Base-by-base conservation (phyloP, 2,329 filamentous ascomycete species). In the Ceratocystis colombiana region DNA sequence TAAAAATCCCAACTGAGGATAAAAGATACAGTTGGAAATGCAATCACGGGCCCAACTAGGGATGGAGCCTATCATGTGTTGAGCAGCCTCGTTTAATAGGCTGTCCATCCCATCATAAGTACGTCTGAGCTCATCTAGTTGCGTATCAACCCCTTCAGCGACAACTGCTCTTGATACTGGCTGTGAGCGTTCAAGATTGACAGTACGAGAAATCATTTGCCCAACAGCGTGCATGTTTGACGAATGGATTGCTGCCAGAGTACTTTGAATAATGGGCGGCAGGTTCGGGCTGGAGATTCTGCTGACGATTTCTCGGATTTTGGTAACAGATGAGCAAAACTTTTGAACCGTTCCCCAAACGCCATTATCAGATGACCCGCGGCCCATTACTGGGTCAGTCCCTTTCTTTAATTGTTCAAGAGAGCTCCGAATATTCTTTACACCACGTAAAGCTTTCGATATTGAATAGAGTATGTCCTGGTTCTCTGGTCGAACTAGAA, bases 1-100 rank as follows among this genome's bases (percentile, higher is more conserved):
- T 46, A 96, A 82, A 72, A 96, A 99, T 0, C 94, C 94, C 46
- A 96, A 83, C 71, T 96, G 91, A 0, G 92, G 93, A 69, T 96
- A 88, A 73, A 94, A 96, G 20, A 94, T 88, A 69, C 95, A 95
- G 65, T 92, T 92, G 44, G 81, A 78, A 15, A 87, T 76, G 68
- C 82, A 79, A 37, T 75, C 73, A 30, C 74, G 74, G 20, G 79
- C 79, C 79, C 81, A 80, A 68, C 82, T 78, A 0, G 91, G 87
- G 22, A 94, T 77, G 1, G 80, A 79, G 15, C 75, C 74, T 0
- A 82, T 82, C 66, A 96, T 78, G n/a, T 84, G 81, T 20, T 79
- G 77, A 4, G 86, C 85, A 1, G 90, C 84, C 64, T 84, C 76
- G 1, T 83, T 85, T 15, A 99, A 80, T 12, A 96, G 80, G 67